Base-by-base conservation (phyloP, 2,329 filamentous ascomycete genomes). In the Aureobasidium subglaciale region DNA sequence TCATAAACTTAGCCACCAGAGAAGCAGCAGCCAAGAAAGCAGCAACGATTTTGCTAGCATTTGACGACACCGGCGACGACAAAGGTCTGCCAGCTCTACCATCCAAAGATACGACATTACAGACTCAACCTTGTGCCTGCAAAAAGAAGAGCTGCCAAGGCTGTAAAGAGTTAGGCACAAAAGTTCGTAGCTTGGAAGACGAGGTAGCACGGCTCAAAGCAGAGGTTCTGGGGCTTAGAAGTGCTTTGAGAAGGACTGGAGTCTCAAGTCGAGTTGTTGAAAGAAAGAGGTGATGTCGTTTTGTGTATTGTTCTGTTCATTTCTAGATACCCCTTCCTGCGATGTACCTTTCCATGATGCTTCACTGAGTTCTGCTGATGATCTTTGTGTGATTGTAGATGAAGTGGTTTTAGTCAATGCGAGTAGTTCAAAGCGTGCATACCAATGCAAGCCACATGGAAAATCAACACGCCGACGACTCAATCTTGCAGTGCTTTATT, bases 161-260 rank as follows among this genome's bases (percentile, higher is more conserved):
- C 29, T 59, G 58, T 13, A 11, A 18, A 13, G 43, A 42, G 15
- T 11, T 52, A 5, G 42, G 22, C 15, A 10, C 30, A 9, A 41
- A 45, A 7, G 56, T 59, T 15, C 52, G 29, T 7, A 32, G 35
- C 10, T 25, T 59, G 32, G 42, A 56, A 32, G 48, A 57, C 15
- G 58, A 59, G 43, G 53, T 59, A 3, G 48, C 46, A 29, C 37
- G 49, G 22, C 20, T 59, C 27, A 59, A 49, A 34, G 50, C 48
- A 10, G 58, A 60, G n/a, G 43, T 56, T 15, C 48, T 60, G 16
- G 57, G 56, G 24, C 42, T 58, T 56, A 60, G 57, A 41, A 57
- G 50, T 49, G 58, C 55, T 20, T 35, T 58, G 13, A 56, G 55
- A 3, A 41, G 16, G 22, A 45, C 54, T 0, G 43, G 43, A 10